A percentile compares a stretch with the other conserved stretches of the same genome.
phyloP scores from a whole-genome alignment of 495 filamentous ascomycete species.

The Penicillium steckii region DNA sequence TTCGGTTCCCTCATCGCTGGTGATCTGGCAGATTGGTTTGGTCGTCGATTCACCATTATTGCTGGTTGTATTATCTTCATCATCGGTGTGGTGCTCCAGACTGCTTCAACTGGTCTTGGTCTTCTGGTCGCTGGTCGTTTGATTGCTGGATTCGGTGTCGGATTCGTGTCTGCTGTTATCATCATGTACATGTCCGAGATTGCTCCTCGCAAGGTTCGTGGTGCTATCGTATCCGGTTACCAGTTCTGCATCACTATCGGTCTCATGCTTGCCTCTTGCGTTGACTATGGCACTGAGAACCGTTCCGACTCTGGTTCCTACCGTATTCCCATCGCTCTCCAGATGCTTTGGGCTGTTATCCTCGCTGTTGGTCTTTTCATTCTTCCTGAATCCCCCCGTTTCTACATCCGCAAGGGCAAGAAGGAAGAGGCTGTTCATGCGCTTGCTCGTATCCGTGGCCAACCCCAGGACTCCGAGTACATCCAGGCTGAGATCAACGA shows the following conservation, averaged over 20 bases:
- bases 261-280: slow-evolving; percentile 68
- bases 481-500: slow-evolving; percentile 69
- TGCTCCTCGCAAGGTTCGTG: slow-evolving; percentile 61
- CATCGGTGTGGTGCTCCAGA: slow-evolving; percentile 63
- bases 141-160: slow-evolving; percentile 70
- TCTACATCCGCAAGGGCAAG: slow-evolving; percentile 57
- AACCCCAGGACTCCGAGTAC: slow-evolving; percentile 56
- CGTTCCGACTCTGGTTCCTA: slow-evolving; percentile 63
- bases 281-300: slow-evolving; percentile 66
- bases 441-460: slow-evolving; percentile 43
- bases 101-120: slow-evolving; percentile 43
- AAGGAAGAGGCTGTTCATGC: slow-evolving; percentile 36
- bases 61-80: slow-evolving; percentile 62
- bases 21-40: slow-evolving; percentile 66
- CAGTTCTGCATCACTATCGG: slow-evolving; percentile 73
- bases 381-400: slow-evolving; percentile 75
- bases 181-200: slow-evolving; percentile 73
- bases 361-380: slow-evolving; percentile 63
- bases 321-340: slow-evolving; percentile 67
- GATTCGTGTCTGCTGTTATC: slow-evolving; percentile 72
- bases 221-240: slow-evolving; percentile 67
- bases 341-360: slow-evolving; percentile 66
- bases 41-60: slow-evolving; percentile 68
- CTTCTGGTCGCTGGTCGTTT: slow-evolving; percentile 69
- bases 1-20: slow-evolving; percentile 71